Conservation (phyloP, 2,329 filamentous ascomycete species). For the Phyllosticta citribraziliensis region DNA sequence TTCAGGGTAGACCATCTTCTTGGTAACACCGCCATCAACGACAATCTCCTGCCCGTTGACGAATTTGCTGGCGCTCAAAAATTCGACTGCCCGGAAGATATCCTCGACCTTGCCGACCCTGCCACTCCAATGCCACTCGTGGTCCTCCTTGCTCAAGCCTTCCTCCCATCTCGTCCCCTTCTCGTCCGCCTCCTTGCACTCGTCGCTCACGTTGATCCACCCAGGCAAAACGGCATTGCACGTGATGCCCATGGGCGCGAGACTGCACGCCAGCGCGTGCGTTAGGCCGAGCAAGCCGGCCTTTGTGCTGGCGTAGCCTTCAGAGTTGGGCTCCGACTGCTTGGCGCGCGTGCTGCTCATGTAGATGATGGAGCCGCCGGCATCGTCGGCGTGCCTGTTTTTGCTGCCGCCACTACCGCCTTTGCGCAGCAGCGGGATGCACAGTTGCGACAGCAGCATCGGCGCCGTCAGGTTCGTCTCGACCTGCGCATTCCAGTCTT, state of each 20-base stretch:
- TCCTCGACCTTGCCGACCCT: slow-evolving; percentile 43
- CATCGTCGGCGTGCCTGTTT: background rate
- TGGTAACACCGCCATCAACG: slow-evolving; percentile 37
- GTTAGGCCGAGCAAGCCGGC: slow-evolving; percentile 42
- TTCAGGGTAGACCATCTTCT: slow-evolving; percentile 37
- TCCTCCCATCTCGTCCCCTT: slow-evolving; percentile 36
- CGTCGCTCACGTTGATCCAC: slow-evolving; percentile 42
- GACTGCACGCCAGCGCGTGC: slow-evolving; percentile 39
- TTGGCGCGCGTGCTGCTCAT: slow-evolving; percentile 42
- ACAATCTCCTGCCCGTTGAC: slow-evolving; percentile 38
- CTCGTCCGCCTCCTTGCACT: slow-evolving; percentile 33
- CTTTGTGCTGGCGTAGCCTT: slow-evolving; percentile 42
- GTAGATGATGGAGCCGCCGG: slow-evolving; percentile 30
- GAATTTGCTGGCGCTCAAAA: slow-evolving; percentile 30
- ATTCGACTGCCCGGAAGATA: slow-evolving; percentile 31
- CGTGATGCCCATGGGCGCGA: slow-evolving; percentile 34
- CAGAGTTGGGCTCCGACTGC: slow-evolving; percentile 40
- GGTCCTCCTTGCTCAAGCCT: slow-evolving; percentile 36
- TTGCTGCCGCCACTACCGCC: background rate
- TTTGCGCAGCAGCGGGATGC: slow-evolving; percentile 21
- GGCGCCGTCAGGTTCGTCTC: slow-evolving; percentile 26
- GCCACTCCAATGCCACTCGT: slow-evolving; percentile 40
- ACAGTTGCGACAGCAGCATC: slow-evolving; percentile 23
- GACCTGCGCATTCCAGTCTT: slow-evolving; percentile 25
- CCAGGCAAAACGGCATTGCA: slow-evolving; percentile 43